Conservation (phyloP, 176 grass and related monocot genomes). For the Carex pumila region DNA sequence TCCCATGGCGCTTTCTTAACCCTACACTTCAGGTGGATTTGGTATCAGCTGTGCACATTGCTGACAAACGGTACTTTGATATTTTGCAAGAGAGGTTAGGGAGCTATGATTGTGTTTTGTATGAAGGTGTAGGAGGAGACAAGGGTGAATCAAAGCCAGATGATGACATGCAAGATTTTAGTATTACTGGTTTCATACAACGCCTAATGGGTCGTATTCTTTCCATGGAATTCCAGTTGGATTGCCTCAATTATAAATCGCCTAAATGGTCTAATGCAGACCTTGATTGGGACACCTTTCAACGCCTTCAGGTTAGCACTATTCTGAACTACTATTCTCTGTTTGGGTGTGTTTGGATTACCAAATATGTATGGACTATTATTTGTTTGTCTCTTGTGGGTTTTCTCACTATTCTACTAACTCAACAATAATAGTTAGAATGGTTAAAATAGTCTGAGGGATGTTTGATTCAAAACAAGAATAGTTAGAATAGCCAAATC, state of each 20-base stretch:
- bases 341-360: too few relatives aligned
- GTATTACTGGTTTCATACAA: conserved; percentile 80
- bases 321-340: too few relatives aligned
- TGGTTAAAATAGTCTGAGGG: too few relatives aligned
- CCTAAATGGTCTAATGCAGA: conserved; percentile 82
- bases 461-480: too few relatives aligned
- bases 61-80: conserved; percentile 77
- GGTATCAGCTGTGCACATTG: conserved; percentile 83
- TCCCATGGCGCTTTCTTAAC: conserved; percentile 57
- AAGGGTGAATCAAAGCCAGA: conserved; percentile 37
- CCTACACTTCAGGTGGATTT: conserved; percentile 82
- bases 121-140: conserved; percentile 68
- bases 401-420: too few relatives aligned
- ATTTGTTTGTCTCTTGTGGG: too few relatives aligned
- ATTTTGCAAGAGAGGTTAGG: conserved; percentile 59
- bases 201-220: conserved; percentile 70
- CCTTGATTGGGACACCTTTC: conserved; percentile 82
- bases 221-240: conserved; percentile 79
- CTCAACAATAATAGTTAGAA: too few relatives aligned
- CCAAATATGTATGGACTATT: too few relatives aligned
- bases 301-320: conserved; percentile 60
- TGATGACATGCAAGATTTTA: conserved; percentile 55
- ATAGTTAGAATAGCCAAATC: too few relatives aligned
- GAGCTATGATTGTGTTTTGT: conserved; percentile 75
- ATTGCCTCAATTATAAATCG: conserved; percentile 75